phyloP scores from a whole-genome alignment of 2,329 filamentous ascomycete species.

The Talaromyces sp. region DNA sequence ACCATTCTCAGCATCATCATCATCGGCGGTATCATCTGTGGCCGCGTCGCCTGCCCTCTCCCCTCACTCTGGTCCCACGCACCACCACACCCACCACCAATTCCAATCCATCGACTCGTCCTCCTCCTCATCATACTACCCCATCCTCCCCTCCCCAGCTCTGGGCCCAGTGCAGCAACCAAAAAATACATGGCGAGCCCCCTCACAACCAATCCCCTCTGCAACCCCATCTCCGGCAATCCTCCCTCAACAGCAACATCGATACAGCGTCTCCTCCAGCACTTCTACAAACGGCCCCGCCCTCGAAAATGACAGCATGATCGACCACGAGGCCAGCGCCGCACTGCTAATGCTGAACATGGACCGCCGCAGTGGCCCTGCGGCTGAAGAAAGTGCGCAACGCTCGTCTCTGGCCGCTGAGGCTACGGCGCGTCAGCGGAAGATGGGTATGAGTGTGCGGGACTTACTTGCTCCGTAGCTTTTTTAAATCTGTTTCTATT shows the following conservation, averaged over 20 bases:
- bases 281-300: constrained; percentile 19
- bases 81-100: neutral
- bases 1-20: constrained; percentile 21
- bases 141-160: constrained; percentile 32
- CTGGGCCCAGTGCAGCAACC: constrained; percentile 22
- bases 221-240: constrained; percentile 19
- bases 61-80: constrained; percentile 17
- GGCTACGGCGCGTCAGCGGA: constrained; percentile 22
- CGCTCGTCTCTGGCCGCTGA: neutral
- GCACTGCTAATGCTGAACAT: constrained; percentile 83
- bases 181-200: neutral
- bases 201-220: constrained; percentile 12
- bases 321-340: constrained; percentile 77
- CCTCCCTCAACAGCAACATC: constrained; percentile 11
- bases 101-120: neutral
- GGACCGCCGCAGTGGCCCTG: constrained; percentile 55
- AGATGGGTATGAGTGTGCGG: constrained; percentile 50
- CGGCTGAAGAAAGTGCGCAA: neutral
- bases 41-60: constrained; percentile 27
- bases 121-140: constrained; percentile 14
- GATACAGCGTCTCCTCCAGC: constrained; percentile 36
- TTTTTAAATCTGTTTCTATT: neutral
- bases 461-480: constrained; percentile 49
- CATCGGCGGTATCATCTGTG: constrained; percentile 24
- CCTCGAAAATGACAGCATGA: constrained; percentile 38